Evolutionary conservation across 371 early-diverging fungal species (phyloP).

Genomic region (Mucor velutinosus): DNA sequence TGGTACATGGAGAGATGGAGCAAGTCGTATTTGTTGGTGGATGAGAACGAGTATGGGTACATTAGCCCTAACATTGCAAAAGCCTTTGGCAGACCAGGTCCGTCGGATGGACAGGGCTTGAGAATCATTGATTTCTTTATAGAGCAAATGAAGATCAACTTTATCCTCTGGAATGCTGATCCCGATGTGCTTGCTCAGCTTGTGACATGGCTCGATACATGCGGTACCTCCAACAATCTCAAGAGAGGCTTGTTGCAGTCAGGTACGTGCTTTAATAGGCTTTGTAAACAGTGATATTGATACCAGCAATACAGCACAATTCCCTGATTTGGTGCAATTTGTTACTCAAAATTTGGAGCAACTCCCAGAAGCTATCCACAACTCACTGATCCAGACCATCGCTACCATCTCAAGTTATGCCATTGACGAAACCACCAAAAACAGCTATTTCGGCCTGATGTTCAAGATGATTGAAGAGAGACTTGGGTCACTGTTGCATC

Average conservation of each 20-base stretch:
- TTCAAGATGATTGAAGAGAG: slow-evolving; percentile 64
- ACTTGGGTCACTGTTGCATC: slow-evolving; percentile 54
- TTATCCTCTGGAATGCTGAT: slow-evolving; percentile 75
- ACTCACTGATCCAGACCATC: slow-evolving; percentile 68
- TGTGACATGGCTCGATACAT: slow-evolving; percentile 60
- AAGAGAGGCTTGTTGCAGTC: slow-evolving; percentile 63
- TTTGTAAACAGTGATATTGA: neutral
- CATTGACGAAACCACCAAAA: slow-evolving; percentile 45
- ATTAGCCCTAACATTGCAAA: slow-evolving; percentile 59
- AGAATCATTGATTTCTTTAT: slow-evolving; percentile 65
- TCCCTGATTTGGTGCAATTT: slow-evolving; percentile 61
- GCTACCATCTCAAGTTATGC: slow-evolving; percentile 67
- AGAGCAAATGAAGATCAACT: slow-evolving; percentile 60
- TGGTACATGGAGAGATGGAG: slow-evolving; percentile 82
- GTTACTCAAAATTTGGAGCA: slow-evolving; percentile 63
- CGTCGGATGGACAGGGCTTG: slow-evolving; percentile 63
- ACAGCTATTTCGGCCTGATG: slow-evolving; percentile 59
- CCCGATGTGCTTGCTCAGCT: slow-evolving; percentile 70
- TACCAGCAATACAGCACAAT: slow-evolving; percentile 41
- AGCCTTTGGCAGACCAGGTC: slow-evolving; percentile 59
- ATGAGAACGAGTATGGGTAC: slow-evolving; percentile 61
- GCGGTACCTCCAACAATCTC: slow-evolving; percentile 51
- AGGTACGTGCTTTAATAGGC: slow-evolving; percentile 31
- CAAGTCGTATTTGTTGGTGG: slow-evolving; percentile 68
- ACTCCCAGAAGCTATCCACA: slow-evolving; percentile 70